Evolutionary conservation across 2,329 filamentous ascomycete species (phyloP), one percentile per base, ranked within the genome.

Genomic region (Apiospora sp.): DNA sequence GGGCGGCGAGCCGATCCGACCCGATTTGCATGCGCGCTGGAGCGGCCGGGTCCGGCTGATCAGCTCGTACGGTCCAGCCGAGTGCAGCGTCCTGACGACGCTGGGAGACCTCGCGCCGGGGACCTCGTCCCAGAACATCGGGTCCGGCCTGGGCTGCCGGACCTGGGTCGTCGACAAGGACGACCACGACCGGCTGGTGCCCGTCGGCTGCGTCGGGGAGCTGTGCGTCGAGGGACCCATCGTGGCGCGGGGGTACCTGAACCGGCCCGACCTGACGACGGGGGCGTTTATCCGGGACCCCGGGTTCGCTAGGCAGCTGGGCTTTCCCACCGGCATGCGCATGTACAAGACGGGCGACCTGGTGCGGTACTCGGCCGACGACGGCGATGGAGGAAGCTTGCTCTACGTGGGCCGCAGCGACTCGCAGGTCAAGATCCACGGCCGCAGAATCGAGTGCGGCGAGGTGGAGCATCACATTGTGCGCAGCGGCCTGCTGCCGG

Each of bases 191-290:
- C 85, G 84, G 49, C 82, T 88, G 61, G 84, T 88, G 80, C 88
- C 87, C 0, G 79, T 88, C 16, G 89, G 89, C 1, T 84, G 86
- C 0, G 81, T 89, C 1, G 89, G 89, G 0, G 90, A 92, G 77
- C 81, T 92, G 2, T 84, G 91, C 2, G 87, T 92, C 48, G 89
- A 91, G 75, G 89, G 89, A 0, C 87, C 88, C 0, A 88, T 83
- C 0, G 77, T 86, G 13, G 84, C 83, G 3, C 82, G 84, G 73
- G 68, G 76, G 64, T 61, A 71, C 19, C 71, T 74, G 61, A 72
- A 73, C 58, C 75, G 76, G 6, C 73, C 71, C 43, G 75, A 74
- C 3, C 70, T 76, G 19, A 73, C 77, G 4, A 76, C 78, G 22
- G 75, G 77, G 61, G 75, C 76, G 0, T 79, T 74, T 37, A 78